phyloP scores from a whole-genome alignment of 208 protist genomes.

The Crithidia acanthocephali region DNA sequence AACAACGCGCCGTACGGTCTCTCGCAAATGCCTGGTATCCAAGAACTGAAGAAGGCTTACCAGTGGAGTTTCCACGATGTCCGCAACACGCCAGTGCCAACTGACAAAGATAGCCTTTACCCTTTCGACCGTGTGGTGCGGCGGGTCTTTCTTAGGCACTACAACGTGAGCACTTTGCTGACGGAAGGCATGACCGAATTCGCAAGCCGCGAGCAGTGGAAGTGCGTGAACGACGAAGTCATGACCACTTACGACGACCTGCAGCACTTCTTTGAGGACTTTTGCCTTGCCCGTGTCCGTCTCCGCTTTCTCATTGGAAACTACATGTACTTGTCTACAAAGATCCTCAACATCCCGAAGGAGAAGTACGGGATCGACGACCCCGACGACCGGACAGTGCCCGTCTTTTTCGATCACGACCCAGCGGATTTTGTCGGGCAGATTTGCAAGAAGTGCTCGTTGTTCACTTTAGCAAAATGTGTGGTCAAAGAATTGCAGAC shows the following conservation, averaged over 20 bases:
- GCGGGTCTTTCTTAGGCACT: slow-evolving; percentile 68
- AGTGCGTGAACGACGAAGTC: slow-evolving; percentile 38
- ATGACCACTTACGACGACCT: slow-evolving; percentile 44
- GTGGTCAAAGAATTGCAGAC: slow-evolving; percentile 38
- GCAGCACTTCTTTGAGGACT: slow-evolving; percentile 59
- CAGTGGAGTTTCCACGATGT: slow-evolving; percentile 85
- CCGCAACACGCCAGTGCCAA: slow-evolving; percentile 43
- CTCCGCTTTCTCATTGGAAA: slow-evolving; percentile 74
- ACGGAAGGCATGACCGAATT: slow-evolving; percentile 60
- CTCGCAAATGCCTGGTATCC: slow-evolving; percentile 73
- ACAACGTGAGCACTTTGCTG: slow-evolving; percentile 61
- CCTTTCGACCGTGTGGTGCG: slow-evolving; percentile 65
- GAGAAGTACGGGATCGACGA: slow-evolving; percentile 35
- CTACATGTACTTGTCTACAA: slow-evolving; percentile 74
- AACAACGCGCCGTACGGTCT: slow-evolving; percentile 66
- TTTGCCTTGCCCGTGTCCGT: slow-evolving; percentile 56
- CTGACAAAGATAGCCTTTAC: slow-evolving; percentile 31
- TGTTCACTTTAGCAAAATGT: slow-evolving; percentile 50
- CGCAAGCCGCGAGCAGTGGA: slow-evolving; percentile 61
- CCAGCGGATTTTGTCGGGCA: slow-evolving; percentile 60
- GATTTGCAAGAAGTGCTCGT: slow-evolving; percentile 67
- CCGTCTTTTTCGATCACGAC: slow-evolving; percentile 60
- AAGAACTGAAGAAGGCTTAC: slow-evolving; percentile 67
- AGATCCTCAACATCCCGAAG: slow-evolving; percentile 50
- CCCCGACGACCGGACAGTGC: slow-evolving; percentile 43